phyloP scores from a whole-genome alignment of 2,329 filamentous ascomycete genomes.

The Paramyrothecium roridum region DNA sequence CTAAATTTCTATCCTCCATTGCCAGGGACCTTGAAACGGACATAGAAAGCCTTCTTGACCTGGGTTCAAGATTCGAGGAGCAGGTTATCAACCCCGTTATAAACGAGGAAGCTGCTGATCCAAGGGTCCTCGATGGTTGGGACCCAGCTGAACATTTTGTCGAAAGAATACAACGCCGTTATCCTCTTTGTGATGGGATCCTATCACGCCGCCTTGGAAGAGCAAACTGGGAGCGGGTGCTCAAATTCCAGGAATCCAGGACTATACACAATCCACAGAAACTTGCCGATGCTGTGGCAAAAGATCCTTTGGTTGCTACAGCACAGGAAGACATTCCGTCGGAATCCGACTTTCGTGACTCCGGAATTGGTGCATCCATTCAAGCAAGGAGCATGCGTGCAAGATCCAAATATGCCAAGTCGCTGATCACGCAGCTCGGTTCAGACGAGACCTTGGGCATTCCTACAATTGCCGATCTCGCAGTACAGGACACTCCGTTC shows the following conservation, averaged over 20 bases:
- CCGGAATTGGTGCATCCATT: not conserved
- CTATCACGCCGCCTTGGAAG: not conserved
- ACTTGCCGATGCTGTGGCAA: not conserved
- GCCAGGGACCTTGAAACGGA: not conserved
- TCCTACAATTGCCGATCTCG: not conserved
- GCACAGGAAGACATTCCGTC: not conserved
- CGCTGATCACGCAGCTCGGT: not conserved
- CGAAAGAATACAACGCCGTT: not conserved
- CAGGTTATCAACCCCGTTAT: conserved; percentile 1
- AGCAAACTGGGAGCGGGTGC: not conserved
- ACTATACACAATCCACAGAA: not conserved
- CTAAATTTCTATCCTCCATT: not conserved
- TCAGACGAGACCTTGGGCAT: not conserved
- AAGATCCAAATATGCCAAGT: not conserved
- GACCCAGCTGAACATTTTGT: not conserved
- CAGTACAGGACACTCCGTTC: not conserved
- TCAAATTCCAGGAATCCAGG: not conserved
- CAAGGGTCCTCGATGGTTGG: not conserved
- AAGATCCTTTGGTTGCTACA: not conserved
- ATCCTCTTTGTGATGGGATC: not conserved
- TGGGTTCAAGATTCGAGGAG: not conserved
- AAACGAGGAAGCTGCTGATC: not conserved
- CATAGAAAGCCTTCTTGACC: not conserved
- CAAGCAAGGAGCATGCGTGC: not conserved
- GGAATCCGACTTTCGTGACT: not conserved